phyloP scores from a whole-genome alignment of 2,329 filamentous ascomycete genomes.

The Sarocladium strictum region DNA sequence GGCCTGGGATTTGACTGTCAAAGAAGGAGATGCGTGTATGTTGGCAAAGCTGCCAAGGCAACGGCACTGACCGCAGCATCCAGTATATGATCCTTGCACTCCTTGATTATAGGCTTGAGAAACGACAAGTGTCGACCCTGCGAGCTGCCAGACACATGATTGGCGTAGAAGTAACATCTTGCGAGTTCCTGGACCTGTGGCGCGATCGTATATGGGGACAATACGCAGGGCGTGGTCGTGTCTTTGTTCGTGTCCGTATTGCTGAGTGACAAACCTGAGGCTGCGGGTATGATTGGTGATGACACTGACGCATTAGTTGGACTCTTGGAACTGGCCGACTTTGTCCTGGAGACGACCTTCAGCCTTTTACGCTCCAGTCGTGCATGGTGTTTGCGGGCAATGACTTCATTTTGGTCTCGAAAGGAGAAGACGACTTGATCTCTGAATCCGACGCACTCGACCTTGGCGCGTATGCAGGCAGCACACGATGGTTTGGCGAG shows the following conservation, averaged over 20 bases:
- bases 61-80: background rate
- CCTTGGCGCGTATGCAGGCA: background rate
- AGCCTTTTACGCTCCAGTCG: background rate
- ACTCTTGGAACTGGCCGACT: background rate
- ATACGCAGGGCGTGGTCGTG: background rate
- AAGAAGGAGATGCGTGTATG: background rate
- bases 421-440: background rate
- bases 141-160: background rate
- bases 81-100: background rate
- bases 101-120: background rate
- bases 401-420: background rate
- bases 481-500: background rate
- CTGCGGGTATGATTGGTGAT: too few relatives aligned
- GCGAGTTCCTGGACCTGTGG: background rate
- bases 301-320: too few relatives aligned
- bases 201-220: background rate
- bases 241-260: background rate
- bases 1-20: background rate
- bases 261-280: background rate
- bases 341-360: background rate
- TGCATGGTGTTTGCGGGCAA: background rate
- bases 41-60: background rate
- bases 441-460: background rate
- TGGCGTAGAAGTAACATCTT: background rate
- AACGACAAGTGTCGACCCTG: background rate